Evolutionary conservation across 495 filamentous ascomycete genomes (phyloP), one percentile per base, ranked within the genome.

Genomic region (Talaromyces proteolyticus): DNA sequence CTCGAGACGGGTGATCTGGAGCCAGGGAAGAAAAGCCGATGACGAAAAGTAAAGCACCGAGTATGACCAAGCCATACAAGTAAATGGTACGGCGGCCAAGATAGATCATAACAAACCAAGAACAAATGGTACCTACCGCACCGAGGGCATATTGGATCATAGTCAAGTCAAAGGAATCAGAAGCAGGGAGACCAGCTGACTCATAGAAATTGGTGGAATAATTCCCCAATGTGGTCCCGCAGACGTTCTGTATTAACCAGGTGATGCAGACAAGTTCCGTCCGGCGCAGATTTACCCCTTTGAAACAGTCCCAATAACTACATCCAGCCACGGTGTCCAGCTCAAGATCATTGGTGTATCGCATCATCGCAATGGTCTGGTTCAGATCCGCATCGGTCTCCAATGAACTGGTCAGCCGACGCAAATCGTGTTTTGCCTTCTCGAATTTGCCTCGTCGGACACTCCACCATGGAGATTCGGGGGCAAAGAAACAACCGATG

Each of bases 391-490:
- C 82, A 25, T 73, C 63, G 0, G 72, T 72, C 51, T 82, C 76
- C n/a, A 50, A 44, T 22, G 66, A 59, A 39, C 70, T 75, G 24
- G 75, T 81, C 19, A 89, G 65, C 10, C 84, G 78, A 17, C 72
- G 69, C 16, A 90, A 64, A 7, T 81, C 69, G 11, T 65, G 60
- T 54, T 80, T 79, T 3, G 86, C 86, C 18, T 81, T 74, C 10
- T 81, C 77, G 19, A 76, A 62, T 20, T 71, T 71, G 0, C 80
- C 84, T 53, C 76, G 78, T 4, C 84, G 76, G 44, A 89, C 81
- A 14, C 85, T 75, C 85, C 85, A 88, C 84, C 82, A 89, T 0
- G 86, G 86, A 0, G 72, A 78, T 60, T 90, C 86, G 3, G 86
- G 86, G 1, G 81, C 83, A 36, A 85, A 75, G 19, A 72, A 67